Base-by-base conservation (phyloP, 306 rosid genomes). In the Aeschynomene evenia region DNA sequence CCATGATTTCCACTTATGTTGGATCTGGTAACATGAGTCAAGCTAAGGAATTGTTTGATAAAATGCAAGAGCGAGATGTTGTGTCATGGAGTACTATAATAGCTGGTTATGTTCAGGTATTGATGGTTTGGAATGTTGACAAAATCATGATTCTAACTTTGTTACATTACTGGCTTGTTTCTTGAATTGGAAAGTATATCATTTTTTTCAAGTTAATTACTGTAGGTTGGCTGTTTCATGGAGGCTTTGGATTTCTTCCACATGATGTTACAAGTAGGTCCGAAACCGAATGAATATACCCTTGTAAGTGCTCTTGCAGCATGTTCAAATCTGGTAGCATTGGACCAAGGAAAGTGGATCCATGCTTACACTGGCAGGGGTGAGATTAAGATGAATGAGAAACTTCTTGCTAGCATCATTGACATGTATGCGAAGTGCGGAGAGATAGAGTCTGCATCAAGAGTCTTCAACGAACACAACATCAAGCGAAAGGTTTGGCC, bases 401-500 rank as follows among this genome's bases (percentile, higher is more conserved):
- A 63, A 49, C 77, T 90, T 77, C 82, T 80, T 33, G 75, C 88
- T 15, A 71, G 85, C 66, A 79, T 85, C 39, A 74, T 89, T 59
- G 87, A 82, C 71, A 82, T 89, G 88, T 89, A 84, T 55, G 78
- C 88, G 55, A 89, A 89, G 74, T 89, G 92, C 2, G 96, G 92
- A 48, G 86, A 85, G 72, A 74, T 85, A 54, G 87, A 84, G 50
- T 72, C 74, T 51, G 89, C 91, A 62, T 56, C 70, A n/a, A 80
- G 55, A 55, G 72, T 85, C 66, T 90, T 90, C 72, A 10, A 21
- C 5, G 77, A 74, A 43, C 56, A 55, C 58, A 59, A 23, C 24
- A 56, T 66, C 36, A 81, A 81, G 75, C 58, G 67, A 33, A 84
- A 62, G 40, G 87, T 87, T 73, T 80, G 91, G 90, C 84, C 88